Percentiles rank a stretch among this genome's conserved stretches.
phyloP scores from a whole-genome alignment of 2,329 filamentous ascomycete species.

The Nigrospora sphaerica region DNA sequence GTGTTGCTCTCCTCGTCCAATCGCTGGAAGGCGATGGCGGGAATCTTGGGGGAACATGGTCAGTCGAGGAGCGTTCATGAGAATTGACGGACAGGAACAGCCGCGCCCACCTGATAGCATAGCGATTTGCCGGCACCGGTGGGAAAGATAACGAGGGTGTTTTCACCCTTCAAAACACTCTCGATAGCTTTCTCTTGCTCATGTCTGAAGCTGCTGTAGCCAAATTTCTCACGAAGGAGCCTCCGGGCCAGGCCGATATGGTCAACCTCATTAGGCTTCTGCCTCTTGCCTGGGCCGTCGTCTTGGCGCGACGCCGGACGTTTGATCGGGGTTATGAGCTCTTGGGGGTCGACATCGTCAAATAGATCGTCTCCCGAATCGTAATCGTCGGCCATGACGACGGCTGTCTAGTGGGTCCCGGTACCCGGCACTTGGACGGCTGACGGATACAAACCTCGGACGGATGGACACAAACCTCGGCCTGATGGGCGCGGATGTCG shows the following conservation, averaged over 20 bases:
- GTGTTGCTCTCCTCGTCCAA: conserved; percentile 25
- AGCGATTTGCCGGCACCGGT: conserved; percentile 43
- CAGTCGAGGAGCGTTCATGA: background rate
- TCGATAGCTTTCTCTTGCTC: conserved; percentile 36
- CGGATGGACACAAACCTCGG: too few relatives aligned
- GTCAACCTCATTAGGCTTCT: conserved; percentile 1
- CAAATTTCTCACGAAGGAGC: conserved; percentile 31
- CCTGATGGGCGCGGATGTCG: too few relatives aligned
- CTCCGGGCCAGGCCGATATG: conserved; percentile 10
- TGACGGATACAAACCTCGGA: too few relatives aligned
- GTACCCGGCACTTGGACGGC: too few relatives aligned
- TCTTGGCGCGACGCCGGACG: background rate
- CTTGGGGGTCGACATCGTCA: conserved; percentile 14
- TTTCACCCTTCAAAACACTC: conserved; percentile 29
- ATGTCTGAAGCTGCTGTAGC: conserved; percentile 31
- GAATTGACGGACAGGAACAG: background rate
- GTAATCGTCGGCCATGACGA: conserved; percentile 15
- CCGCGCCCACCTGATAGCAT: conserved; percentile 34
- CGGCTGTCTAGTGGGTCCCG: too few relatives aligned
- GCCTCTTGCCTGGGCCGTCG: conserved; percentile 1
- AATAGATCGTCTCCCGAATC: conserved; percentile 26
- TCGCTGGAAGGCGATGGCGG: conserved; percentile 37
- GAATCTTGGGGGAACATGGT: conserved; percentile 25
- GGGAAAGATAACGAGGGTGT: conserved; percentile 36
- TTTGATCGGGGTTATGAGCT: conserved; percentile 8